A percentile compares a stretch with the other conserved stretches of the same genome.
These are phyloP conservation scores for Eucalyptus tenuipes DNA, from an alignment of 345 rosid genomes.

Conservation along the genomic window DNA sequence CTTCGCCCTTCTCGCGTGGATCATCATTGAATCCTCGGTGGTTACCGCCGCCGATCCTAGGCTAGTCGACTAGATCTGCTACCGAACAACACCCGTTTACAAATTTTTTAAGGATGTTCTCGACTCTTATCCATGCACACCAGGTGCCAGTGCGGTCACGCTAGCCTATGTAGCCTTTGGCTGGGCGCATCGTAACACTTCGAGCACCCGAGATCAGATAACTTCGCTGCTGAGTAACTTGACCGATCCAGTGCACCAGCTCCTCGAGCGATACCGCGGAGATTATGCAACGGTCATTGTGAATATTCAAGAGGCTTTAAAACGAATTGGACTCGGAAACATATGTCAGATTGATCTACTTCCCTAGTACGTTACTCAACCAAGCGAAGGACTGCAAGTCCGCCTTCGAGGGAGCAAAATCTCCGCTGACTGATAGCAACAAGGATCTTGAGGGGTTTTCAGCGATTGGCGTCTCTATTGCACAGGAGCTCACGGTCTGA, in stretches of 20 bases:
- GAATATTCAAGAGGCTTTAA: background rate
- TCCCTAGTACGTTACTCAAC: background rate
- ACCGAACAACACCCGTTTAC: background rate
- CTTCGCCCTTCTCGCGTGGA: background rate
- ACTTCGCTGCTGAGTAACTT: background rate
- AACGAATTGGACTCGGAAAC: background rate
- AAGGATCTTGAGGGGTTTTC: background rate
- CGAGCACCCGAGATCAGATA: background rate
- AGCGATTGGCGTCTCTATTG: background rate
- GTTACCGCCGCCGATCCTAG: too few species aligned
- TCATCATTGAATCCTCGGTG: too few species aligned
- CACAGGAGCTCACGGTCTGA: background rate
- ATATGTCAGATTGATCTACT: background rate
- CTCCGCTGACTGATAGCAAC: background rate
- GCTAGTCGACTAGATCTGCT: constrained; percentile 4
- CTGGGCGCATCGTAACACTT: background rate
- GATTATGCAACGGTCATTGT: background rate
- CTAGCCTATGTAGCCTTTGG: constrained; percentile 5
- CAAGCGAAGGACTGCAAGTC: background rate
- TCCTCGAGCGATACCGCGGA: background rate
- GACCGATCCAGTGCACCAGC: background rate
- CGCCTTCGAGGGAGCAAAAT: background rate
- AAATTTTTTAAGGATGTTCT: background rate
- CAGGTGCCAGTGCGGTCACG: background rate
- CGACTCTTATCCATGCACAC: background rate